Evolutionary conservation across 2,329 filamentous ascomycete species (phyloP), one percentile per base, ranked within the genome.

Genomic region (Arachnomyces sp.): DNA sequence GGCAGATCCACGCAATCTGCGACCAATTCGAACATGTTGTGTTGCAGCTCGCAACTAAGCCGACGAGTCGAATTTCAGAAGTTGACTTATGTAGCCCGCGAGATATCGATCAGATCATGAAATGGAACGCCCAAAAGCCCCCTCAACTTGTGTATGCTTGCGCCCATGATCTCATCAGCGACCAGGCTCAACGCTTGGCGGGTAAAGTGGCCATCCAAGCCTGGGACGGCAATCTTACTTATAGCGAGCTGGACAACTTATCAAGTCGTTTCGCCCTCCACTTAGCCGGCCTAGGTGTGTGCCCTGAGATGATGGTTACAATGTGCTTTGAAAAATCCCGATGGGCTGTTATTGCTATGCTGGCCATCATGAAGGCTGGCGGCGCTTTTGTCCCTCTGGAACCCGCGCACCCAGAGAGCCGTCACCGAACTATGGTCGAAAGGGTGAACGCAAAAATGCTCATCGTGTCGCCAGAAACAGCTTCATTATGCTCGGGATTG

Each of bases 201-300:
- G 48, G 60, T n/a, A 56, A 60, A 15, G 46, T 61, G 4, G 71
- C 72, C 17, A 61, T 74, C n/a, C 54, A 68, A 40, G 71, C 71
- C 0, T 74, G 69, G 69, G 72, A 74, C 43, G 71, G 72, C 28
- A 51, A 52, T 39, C 61, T 72, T 38, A 72, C 68, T 2, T 74
- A 74, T 44, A 39, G 51, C 28, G 62, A 73, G 34, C 55, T 74
- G 2, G 67, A 73, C 28, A 45, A 51, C 1, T 54, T 66, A 9
- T 71, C 72, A 2, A 64, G 62, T 18, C 49, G 51, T 1, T 57
- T 74, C 6, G 71, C 70, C 3, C 50, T 51, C 4, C 56, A 67
- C 40, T 59, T 74, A 2, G 44, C 55, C 11, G 50, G 51, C 8
- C 47, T 64, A 1, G 54, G 52, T 7, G 66, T 25, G 21, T 9